phyloP scores from a whole-genome alignment of 2,329 filamentous ascomycete species.

The Acephala macrosclerotiorum region DNA sequence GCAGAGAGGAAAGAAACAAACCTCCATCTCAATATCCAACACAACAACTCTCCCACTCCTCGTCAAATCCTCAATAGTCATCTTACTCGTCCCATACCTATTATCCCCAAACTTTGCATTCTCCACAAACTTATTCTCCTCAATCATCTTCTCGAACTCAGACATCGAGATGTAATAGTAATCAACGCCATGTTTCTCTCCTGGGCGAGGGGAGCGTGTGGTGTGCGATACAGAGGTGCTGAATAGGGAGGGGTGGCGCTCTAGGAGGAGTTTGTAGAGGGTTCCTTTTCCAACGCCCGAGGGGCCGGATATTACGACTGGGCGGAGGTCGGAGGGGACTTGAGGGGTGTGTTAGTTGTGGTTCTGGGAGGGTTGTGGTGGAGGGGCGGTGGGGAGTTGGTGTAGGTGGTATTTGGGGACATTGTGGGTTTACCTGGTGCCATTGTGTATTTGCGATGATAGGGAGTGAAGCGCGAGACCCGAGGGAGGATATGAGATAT shows the following conservation, averaged over 20 bases:
- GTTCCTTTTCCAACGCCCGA: slow-evolving; percentile 85
- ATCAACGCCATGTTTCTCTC: slow-evolving; percentile 78
- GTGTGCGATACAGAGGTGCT: slow-evolving; percentile 75
- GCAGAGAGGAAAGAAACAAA: too few species aligned
- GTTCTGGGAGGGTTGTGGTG: slow-evolving; percentile 18
- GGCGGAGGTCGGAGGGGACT: slow-evolving; percentile 50
- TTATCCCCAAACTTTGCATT: slow-evolving; percentile 85
- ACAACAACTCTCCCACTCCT: slow-evolving; percentile 78
- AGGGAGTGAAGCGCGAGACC: slow-evolving; percentile 28
- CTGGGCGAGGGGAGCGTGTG: slow-evolving; percentile 76
- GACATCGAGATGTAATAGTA: slow-evolving; percentile 80
- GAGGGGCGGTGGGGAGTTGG: slow-evolving; percentile 26
- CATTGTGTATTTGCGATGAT: slow-evolving; percentile 37
- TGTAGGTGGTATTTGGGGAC: slow-evolving; percentile 11
- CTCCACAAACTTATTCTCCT: slow-evolving; percentile 81
- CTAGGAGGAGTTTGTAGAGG: slow-evolving; percentile 75
- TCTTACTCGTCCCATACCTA: slow-evolving; percentile 83
- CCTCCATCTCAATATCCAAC: slow-evolving; percentile 97
- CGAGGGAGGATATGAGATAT: slow-evolving; percentile 31
- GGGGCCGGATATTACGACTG: slow-evolving; percentile 81
- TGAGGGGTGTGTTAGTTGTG: slow-evolving; percentile 11
- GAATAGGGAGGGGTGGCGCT: slow-evolving; percentile 61
- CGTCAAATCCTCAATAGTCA: slow-evolving; percentile 78
- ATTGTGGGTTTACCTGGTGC: slow-evolving; percentile 39
- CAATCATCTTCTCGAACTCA: slow-evolving; percentile 72